phyloP scores from a whole-genome alignment of 179 eudicot species.

The Silene vulgaris region DNA sequence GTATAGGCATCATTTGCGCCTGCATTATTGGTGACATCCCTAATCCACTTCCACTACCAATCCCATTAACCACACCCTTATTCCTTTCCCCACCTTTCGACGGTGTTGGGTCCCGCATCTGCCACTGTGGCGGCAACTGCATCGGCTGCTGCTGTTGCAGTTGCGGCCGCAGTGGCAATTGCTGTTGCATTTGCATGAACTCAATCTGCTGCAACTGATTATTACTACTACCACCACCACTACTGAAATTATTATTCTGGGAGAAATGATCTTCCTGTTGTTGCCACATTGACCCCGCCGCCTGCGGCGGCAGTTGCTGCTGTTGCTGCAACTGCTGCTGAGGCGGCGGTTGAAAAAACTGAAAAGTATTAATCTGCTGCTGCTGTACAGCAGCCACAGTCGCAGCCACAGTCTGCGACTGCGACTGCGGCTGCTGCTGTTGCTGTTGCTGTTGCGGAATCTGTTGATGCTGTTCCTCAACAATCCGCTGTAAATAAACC shows the following conservation, averaged over 20 bases:
- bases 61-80: conserved; percentile 18
- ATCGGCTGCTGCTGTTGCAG: conserved; percentile 20
- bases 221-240: background rate
- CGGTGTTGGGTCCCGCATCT: conserved; percentile 33
- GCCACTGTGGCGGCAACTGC: conserved; percentile 31
- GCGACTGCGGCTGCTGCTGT: background rate
- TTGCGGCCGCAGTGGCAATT: background rate
- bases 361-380: conserved; percentile 30
- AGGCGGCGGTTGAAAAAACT: conserved; percentile 37
- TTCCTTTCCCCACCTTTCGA: conserved; percentile 23
- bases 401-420: background rate
- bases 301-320: conserved; percentile 8
- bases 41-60: conserved; percentile 4
- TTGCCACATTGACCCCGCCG: conserved; percentile 2
- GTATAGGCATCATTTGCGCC: background rate
- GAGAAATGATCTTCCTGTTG: conserved; percentile 17
- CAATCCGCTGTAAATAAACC: conserved; percentile 21
- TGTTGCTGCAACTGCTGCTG: conserved; percentile 2
- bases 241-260: background rate
- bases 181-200: conserved; percentile 23
- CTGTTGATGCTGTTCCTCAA: background rate
- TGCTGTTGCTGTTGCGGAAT: conserved; percentile 3
- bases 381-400: conserved; percentile 13
- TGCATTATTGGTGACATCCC: conserved; percentile 14
- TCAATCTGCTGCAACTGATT: conserved; percentile 24